Conservation (phyloP, 208 protist species). For the Leptomonas pyrrhocoris region DNA sequence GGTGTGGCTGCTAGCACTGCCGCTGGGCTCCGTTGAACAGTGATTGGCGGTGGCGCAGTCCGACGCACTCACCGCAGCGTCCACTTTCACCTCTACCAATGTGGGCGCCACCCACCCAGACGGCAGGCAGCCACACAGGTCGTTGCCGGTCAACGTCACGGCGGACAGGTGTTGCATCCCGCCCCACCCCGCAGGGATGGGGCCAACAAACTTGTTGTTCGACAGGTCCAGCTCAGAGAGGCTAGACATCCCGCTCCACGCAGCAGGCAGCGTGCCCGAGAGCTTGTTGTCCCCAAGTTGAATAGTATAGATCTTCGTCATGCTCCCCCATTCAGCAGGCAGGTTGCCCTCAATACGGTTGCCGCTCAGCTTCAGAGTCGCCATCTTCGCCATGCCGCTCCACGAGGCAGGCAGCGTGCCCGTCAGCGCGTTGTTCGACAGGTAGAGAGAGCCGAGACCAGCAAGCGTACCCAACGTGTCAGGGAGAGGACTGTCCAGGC, state of each 20-base stretch:
- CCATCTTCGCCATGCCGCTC: too few species aligned
- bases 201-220: neutral
- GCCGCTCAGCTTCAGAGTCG: too few species aligned
- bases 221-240: neutral
- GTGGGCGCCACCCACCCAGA: neutral
- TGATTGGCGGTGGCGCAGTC: too few species aligned
- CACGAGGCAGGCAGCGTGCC: too few species aligned
- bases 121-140: neutral
- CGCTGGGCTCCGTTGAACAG: too few species aligned
- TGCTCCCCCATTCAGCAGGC: neutral
- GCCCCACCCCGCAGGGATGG: neutral
- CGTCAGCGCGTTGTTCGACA: neutral
- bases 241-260: neutral
- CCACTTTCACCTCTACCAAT: too few species aligned
- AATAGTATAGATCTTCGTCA: too few species aligned
- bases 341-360: too few species aligned
- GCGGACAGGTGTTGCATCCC: too few species aligned
- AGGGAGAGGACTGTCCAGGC: neutral
- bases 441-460: neutral
- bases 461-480: neutral
- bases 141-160: too few species aligned
- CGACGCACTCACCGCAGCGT: too few species aligned
- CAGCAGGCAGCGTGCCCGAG: neutral
- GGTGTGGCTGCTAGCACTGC: too few species aligned
- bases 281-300: neutral